Conservation (phyloP, 345 rosid genomes). For the Viola odorata region DNA sequence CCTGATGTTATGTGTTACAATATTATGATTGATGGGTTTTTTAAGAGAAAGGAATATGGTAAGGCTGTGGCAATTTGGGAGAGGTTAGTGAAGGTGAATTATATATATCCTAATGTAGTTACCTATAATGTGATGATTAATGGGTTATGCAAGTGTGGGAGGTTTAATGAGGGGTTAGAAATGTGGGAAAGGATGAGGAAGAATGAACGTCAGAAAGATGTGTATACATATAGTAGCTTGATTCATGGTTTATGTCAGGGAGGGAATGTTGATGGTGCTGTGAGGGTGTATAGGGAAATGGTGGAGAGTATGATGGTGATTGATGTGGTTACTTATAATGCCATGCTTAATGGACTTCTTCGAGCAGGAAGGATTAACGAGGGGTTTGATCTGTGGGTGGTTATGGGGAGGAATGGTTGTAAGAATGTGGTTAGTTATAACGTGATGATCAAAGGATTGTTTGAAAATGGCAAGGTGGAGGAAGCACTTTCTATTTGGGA, state of each 20-base stretch:
- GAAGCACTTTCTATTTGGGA: constrained; percentile 66
- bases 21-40: constrained; percentile 64
- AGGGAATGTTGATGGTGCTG: constrained; percentile 66
- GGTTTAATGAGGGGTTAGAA: constrained; percentile 55
- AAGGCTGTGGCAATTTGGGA: constrained; percentile 62
- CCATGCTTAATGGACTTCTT: constrained; percentile 74
- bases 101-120: constrained; percentile 63
- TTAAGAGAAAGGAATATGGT: constrained; percentile 40
- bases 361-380: constrained; percentile 50
- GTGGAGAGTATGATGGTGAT: constrained; percentile 40
- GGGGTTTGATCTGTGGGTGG: constrained; percentile 68
- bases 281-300: constrained; percentile 55
- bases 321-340: constrained; percentile 70
- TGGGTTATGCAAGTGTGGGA: constrained; percentile 73
- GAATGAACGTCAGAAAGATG: constrained; percentile 59
- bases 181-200: constrained; percentile 75
- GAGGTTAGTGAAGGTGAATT: constrained; percentile 40
- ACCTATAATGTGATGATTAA: constrained; percentile 80
- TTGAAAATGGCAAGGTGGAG: constrained; percentile 53
- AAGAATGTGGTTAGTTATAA: constrained; percentile 59
- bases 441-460: constrained; percentile 66
- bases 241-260: constrained; percentile 56
- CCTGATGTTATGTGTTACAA: constrained; percentile 72
- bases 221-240: constrained; percentile 61
- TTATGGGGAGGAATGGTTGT: constrained; percentile 60